Base-by-base conservation (phyloP, 2,329 filamentous ascomycete genomes). In the Xylariaceae sp. region DNA sequence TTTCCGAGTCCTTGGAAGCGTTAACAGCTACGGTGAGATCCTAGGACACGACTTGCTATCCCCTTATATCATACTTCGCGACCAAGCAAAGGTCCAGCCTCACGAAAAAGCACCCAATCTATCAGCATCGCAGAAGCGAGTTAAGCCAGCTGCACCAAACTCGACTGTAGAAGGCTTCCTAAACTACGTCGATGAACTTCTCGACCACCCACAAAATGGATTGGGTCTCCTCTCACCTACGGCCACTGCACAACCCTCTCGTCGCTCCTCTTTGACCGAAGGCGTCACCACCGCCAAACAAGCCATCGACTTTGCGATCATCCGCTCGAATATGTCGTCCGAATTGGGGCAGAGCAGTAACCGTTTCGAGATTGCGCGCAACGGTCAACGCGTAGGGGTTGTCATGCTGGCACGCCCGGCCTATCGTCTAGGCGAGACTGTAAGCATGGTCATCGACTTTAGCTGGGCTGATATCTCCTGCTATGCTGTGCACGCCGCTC, bases 31-130 rank as follows among this genome's bases (percentile, higher is more conserved):
- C 62, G 92, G 92, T 59, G 89, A 95, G 64, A 87, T 95, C 32
- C 79, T 96, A 13, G 90, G 91, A 1, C 92, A 99, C 70, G 92
- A 99, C 70, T 76, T 99, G 13, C 95, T 96, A 87, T 87, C 85
- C 37, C 94, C 94, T 0, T 96, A 97, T 67, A 88, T 97, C 29
- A 78, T 97, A 49, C 78, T 97, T 42, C 86, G 85, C 52, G 92
- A 97, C 65, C 83, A 89, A 68, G 92, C 94, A 2, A 80, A 80
- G 50, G 81, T 88, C 29, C 80, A 79, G 60, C 76, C 74, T 41
- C 62, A 82, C 42, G 76, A 77, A 41, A 71, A 73, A 61, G 55
- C 57, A 10, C 51, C 59, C 30, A 61, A 61, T 39, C 34, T 52
- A 53, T 52, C 56, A 52, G 13, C 52, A 36, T 51, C 53, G 26